Percentiles rank a stretch among this genome's conserved stretches.
Conservation (phyloP, 2,329 filamentous ascomycete genomes). For the Alternaria tenuissima region DNA sequence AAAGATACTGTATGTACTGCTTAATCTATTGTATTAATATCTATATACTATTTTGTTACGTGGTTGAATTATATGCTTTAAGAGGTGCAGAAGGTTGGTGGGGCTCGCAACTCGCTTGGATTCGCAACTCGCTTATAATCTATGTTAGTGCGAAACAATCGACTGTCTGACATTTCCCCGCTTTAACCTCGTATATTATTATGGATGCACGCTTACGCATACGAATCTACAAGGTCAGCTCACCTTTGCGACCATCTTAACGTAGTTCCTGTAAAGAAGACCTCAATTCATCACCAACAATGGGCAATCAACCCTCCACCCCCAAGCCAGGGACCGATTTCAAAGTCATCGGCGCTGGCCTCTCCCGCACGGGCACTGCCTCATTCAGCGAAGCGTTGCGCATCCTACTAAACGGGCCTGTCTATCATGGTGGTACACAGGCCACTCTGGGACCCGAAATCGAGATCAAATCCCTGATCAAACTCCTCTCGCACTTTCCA, state of each 20-base stretch:
- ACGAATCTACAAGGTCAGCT: neutral
- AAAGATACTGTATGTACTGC: too few relatives aligned
- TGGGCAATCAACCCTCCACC: conserved; percentile 29
- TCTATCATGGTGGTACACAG: conserved; percentile 60
- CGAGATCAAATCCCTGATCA: conserved; percentile 34
- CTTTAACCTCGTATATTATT: neutral
- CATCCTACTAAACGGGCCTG: conserved; percentile 59
- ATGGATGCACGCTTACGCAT: neutral
- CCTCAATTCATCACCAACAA: conserved; percentile 6
- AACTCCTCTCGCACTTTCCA: conserved; percentile 29
- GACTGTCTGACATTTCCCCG: neutral
- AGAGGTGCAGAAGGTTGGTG: too few relatives aligned
- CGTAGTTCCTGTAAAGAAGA: neutral
- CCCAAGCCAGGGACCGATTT: conserved; percentile 36
- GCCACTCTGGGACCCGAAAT: conserved; percentile 23
- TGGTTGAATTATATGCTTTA: too few relatives aligned
- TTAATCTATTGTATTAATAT: too few relatives aligned
- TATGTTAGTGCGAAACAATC: neutral
- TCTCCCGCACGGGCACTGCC: conserved; percentile 60
- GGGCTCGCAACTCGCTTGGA: too few relatives aligned
- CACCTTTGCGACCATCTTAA: neutral
- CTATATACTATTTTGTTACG: too few relatives aligned
- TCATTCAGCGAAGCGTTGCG: conserved; percentile 60
- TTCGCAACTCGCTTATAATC: too few relatives aligned
- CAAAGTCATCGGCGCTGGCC: conserved; percentile 56